A percentile compares a stretch with the other conserved stretches of the same genome.
Conservation (phyloP, 1,284 basidiomycete species). For the Agaricales sp. region DNA sequence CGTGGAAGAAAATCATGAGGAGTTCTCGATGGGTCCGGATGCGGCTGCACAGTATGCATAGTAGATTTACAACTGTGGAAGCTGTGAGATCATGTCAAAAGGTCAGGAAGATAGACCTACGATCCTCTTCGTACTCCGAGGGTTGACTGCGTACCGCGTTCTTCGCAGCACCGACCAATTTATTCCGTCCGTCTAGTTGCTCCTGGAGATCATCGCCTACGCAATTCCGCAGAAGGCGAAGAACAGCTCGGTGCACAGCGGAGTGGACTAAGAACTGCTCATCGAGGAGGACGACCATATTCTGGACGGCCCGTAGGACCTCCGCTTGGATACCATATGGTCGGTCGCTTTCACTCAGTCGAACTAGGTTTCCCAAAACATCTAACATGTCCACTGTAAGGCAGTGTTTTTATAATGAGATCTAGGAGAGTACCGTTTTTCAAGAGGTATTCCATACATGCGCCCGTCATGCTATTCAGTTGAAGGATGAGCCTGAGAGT, state of each 20-base stretch:
- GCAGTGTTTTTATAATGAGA: conserved; percentile 2
- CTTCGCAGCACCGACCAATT: conserved; percentile 74
- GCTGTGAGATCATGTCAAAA: conserved; percentile 8
- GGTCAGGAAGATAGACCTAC: conserved; percentile 35
- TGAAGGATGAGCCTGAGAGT: conserved; percentile 8
- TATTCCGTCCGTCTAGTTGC: conserved; percentile 65
- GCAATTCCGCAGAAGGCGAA: conserved; percentile 79
- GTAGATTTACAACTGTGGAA: conserved; percentile 70
- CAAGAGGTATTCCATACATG: conserved; percentile 84
- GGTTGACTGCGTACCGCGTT: conserved; percentile 56
- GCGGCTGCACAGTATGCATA: conserved; percentile 85
- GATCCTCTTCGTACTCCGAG: conserved; percentile 78
- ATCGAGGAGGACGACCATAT: conserved; percentile 82
- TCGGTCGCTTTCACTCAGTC: conserved; percentile 73
- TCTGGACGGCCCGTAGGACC: conserved; percentile 75
- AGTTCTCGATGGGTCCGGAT: conserved; percentile 85
- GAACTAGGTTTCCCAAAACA: conserved; percentile 76
- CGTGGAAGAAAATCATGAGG: conserved; percentile 93
- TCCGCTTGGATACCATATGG: conserved; percentile 82
- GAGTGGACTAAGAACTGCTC: conserved; percentile 89
- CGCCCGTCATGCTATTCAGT: conserved; percentile 61
- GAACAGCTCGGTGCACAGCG: conserved; percentile 81
- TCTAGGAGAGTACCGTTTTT: conserved; percentile 57
- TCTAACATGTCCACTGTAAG: conserved; percentile 32
- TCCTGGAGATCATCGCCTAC: conserved; percentile 87